These are phyloP conservation scores for Tetradesmus obliquus DNA, from an alignment of 139 green algal genomes.

Conservation along the genomic window DNA sequence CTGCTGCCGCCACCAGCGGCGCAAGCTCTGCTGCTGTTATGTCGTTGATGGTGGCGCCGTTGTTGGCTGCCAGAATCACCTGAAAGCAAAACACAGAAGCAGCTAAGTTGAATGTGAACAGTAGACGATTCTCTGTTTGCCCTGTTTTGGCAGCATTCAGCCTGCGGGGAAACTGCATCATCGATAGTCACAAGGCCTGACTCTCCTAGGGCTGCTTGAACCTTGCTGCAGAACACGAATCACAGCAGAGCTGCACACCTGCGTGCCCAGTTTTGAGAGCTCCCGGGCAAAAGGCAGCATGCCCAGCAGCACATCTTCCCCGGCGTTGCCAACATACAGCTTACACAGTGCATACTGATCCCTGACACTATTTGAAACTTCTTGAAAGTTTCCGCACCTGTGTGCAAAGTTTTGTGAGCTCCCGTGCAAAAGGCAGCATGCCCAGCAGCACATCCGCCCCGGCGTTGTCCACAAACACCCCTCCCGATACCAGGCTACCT, in stretches of 20 bases:
- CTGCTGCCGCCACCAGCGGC: conserved; percentile 61
- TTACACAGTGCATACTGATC: no score
- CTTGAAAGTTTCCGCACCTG: conserved; percentile 38
- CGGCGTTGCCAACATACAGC: neutral
- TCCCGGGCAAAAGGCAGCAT: neutral
- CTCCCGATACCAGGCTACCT: no score
- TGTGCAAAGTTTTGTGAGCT: conserved; percentile 77
- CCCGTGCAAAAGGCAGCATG: conserved; percentile 87
- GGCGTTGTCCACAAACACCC: conserved; percentile 91
- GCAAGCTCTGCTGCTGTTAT: conserved; percentile 89
- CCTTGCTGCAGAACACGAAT: neutral
- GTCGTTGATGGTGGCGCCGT: conserved; percentile 91
- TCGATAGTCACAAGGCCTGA: neutral
- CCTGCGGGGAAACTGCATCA: no score
- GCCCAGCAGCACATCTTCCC: neutral
- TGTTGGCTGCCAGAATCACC: conserved; percentile 90
- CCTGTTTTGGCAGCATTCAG: neutral
- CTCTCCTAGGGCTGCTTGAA: neutral
- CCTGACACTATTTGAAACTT: no score
- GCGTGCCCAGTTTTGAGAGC: neutral
- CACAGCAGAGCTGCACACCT: neutral
- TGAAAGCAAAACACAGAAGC: neutral
- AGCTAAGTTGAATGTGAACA: neutral
- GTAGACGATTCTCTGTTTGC: neutral
- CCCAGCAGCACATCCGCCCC: conserved; percentile 87